Base-by-base conservation (phyloP, 192 early-diverging fungal species). In the Coemansia sp. region DNA sequence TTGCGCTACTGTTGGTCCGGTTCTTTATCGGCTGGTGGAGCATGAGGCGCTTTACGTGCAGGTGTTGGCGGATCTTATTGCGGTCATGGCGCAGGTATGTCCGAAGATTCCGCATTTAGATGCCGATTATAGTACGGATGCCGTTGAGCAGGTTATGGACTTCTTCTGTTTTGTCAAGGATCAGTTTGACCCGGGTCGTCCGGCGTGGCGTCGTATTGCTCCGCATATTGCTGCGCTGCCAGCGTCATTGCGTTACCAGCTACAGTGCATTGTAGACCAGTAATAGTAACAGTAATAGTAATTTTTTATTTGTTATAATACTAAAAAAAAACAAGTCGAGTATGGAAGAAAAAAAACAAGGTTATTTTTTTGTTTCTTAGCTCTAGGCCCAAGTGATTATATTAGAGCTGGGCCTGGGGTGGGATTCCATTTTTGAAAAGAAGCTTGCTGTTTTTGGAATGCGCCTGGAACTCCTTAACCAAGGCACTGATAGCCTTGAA, bases 401-500 rank as follows among this genome's bases (percentile, higher is more conserved):
- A 33, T 63, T 52, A 66, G 17, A 67, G 68, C 56, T 70, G 60
- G 17, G 67, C 67, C 7, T 42, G n/a, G 17, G 33, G 10, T 3
- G 20, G 42, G 12, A 16, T 16, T 5, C 18, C 38, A 29, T 58
- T 20, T 51, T 63, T 87, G 75, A 67, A 88, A 50, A 75, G 82
- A 63, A 93, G 66, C 61, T 87, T 86, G 78, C 90, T 92, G 48
- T 83, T 73, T 36, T 79, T 75, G 31, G 90, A 90, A 16, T 80
- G 74, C 22, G 85, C 78, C 71, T 89, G 89, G 66, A 87, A 85
- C 69, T 94, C 90, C 83, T 99, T 99, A 70, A 97, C 86, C 38
- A 99, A 75, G 30, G 72, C 76, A 50, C 89, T 90, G 58, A 97
- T 86, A 3, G 63, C 71, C 79, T 89, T 92, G 79, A 99, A 99